Evolutionary conservation across 2,329 filamentous ascomycete genomes (phyloP), one percentile per base, ranked within the genome.

Genomic region (Juglanconis sp.): DNA sequence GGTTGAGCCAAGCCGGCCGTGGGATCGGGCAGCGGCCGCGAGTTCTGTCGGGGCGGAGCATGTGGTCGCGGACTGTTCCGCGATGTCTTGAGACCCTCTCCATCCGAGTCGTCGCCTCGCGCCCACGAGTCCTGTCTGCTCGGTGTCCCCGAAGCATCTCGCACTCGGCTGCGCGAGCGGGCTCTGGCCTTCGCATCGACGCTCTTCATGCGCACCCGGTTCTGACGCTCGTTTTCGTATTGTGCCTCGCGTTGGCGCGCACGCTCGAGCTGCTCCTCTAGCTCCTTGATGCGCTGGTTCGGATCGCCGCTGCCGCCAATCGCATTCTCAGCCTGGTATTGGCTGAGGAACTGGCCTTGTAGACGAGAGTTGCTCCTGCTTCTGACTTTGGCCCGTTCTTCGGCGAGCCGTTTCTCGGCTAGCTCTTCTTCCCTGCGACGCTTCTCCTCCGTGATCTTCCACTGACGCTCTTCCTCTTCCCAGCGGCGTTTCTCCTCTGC

Each of bases 321-420:
- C 63, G 79, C 73, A 70, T 90, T 86, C 66, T 91, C 87, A 24
- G 88, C 86, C 71, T 91, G 89, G 71, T 96, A 96, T 70, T 96
- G 90, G 69, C 90, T 94, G 54, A 96, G 81, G 67, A 88, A 93
- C 70, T 96, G 92, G 2, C 92, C 92, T 62, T 87, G 88, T 30
- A 96, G 79, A 63, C 87, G 85, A 42, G 82, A 80, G 67, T 92
- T 87, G 48, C 58, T 59, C 63, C 77, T 78, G 31, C 79, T 80
- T 63, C 85, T 75, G 59, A 84, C 80, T 61, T 84, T 80, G 67
- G 81, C 80, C 52, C 89, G 84, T 69, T 94, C 89, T 61, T 87
- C 80, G 53, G 85, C 84, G 36, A 92, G 72, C 46, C 81, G 82
- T 10, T 84, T 83, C 68, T 92, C 88, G 2, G 87, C 88, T 65